Conservation (phyloP, 108 stramenopile genomes). For the Cyclotella atomus region DNA sequence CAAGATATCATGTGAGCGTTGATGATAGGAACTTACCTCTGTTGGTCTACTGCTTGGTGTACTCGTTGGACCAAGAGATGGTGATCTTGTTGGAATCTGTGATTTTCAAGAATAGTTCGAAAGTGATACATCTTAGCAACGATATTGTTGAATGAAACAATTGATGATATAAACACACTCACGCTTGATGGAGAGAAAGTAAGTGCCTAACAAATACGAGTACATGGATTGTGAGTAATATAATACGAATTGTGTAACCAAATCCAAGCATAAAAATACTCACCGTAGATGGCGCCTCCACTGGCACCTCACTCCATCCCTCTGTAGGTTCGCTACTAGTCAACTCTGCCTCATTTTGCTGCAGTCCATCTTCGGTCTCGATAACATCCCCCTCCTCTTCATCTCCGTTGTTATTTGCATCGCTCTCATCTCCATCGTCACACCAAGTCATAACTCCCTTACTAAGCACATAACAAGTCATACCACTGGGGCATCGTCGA, state of each 20-base stretch:
- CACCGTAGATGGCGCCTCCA: no score
- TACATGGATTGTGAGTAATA: no score
- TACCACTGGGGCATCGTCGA: neutral
- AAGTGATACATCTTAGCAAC: neutral
- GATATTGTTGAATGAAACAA: neutral
- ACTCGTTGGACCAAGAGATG: neutral
- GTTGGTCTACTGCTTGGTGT: neutral
- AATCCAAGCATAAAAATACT: no score
- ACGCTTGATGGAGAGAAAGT: no score
- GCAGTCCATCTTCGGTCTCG: neutral
- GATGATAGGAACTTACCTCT: no score
- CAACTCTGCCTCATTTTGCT: neutral
- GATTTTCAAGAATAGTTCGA: neutral
- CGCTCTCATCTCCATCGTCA: neutral
- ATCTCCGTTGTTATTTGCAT: neutral
- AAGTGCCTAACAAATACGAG: no score
- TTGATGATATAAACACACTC: neutral
- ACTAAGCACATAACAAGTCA: constrained; percentile 7
- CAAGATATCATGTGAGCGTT: no score
- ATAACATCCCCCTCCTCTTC: neutral
- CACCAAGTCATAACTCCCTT: neutral
- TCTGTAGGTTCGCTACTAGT: neutral
- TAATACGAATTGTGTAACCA: no score
- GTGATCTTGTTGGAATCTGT: neutral
- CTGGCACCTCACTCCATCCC: neutral